A percentile compares a stretch with the other conserved stretches of the same genome.
These are phyloP conservation scores for Coprinellus aureogranulatus DNA, from an alignment of 768 basidiomycete genomes.

Conservation along the genomic window DNA sequence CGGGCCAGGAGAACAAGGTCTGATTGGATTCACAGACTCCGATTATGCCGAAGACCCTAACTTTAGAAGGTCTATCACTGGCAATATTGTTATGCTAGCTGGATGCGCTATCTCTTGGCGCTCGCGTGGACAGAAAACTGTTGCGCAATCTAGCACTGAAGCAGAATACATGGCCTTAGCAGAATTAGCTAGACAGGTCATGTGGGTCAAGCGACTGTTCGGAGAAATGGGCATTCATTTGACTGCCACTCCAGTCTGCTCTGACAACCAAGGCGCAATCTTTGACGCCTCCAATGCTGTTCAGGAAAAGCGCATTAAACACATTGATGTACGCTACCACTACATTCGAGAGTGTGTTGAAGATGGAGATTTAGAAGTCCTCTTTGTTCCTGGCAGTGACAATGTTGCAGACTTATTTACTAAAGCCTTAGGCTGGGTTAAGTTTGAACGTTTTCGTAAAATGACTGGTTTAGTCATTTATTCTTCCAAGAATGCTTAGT, in stretches of 20 bases:
- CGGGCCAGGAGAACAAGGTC: background rate
- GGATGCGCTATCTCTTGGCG: constrained; percentile 18
- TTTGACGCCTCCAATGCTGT: constrained; percentile 12
- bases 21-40: constrained; percentile 7
- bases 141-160: constrained; percentile 20
- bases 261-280: constrained; percentile 14
- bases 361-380: constrained; percentile 13
- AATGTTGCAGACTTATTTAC: constrained; percentile 41
- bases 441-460: constrained; percentile 5
- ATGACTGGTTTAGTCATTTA: background rate
- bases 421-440: constrained; percentile 19
- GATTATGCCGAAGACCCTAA: constrained; percentile 10
- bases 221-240: background rate
- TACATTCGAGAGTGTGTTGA: constrained; percentile 22
- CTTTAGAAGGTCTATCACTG: constrained; percentile 20
- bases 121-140: constrained; percentile 14
- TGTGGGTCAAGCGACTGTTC: constrained; percentile 9
- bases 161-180: constrained; percentile 22
- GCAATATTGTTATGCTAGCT: constrained; percentile 18
- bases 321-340: constrained; percentile 28
- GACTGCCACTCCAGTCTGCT: background rate
- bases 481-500: background rate
- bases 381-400: constrained; percentile 24
- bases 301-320: constrained; percentile 21
- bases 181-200: constrained; percentile 13